Evolutionary conservation across 148 eudicot species (phyloP).

Genomic region (Linanthus parryae): DNA sequence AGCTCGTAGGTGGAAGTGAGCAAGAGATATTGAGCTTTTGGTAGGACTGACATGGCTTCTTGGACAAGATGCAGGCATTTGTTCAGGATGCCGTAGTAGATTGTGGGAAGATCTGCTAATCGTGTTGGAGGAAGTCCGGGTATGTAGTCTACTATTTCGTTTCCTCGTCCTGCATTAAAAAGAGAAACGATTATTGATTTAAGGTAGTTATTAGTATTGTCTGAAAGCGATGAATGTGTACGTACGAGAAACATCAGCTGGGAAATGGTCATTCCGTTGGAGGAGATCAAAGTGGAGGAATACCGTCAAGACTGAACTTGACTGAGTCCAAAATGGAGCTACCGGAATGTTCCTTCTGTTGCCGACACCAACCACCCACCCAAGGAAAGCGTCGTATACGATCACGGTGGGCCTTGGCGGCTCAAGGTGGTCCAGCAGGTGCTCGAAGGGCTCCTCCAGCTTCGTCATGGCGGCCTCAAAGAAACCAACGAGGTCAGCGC

Average conservation of each 20-base stretch:
- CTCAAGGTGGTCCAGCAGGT: conserved; percentile 13
- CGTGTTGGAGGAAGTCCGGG: conserved; percentile 53
- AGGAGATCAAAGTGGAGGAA: neutral
- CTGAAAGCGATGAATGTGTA: neutral
- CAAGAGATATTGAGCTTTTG: no score
- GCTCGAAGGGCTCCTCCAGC: conserved; percentile 15
- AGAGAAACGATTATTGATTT: no score
- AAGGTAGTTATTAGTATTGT: no score
- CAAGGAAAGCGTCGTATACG: no score
- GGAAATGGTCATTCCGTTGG: neutral
- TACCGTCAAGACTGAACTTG: no score
- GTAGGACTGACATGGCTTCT: conserved; percentile 16
- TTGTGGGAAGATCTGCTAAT: conserved; percentile 34
- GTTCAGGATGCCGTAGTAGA: conserved; percentile 23
- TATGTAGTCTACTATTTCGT: conserved; percentile 40
- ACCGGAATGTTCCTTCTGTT: conserved; percentile 13
- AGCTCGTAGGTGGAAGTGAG: no score
- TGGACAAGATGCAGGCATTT: conserved; percentile 9
- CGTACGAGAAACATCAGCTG: neutral
- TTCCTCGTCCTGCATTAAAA: conserved; percentile 32
- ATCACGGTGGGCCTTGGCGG: no score
- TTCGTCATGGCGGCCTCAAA: conserved; percentile 17
- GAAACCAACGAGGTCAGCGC: conserved; percentile 15
- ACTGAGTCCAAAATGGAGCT: no score
- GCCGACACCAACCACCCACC: conserved; percentile 16